These are phyloP conservation scores for Telopea speciosissima DNA, from an alignment of 177 flowering plant genomes.

Conservation along the genomic window DNA sequence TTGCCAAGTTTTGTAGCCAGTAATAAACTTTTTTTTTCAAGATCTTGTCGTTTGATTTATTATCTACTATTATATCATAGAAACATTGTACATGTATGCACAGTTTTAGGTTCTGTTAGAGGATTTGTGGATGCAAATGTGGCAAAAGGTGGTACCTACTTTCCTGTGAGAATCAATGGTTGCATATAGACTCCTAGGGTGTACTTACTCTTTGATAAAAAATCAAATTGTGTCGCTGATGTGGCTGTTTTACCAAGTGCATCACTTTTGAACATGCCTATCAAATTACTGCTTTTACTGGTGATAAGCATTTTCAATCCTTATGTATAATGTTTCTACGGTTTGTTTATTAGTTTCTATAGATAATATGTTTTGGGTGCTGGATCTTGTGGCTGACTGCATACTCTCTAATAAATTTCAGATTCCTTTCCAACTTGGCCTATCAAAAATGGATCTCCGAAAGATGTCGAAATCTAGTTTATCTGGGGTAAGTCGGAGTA, in stretches of 20 bases:
- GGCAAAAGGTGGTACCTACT: background rate
- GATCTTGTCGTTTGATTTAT: background rate
- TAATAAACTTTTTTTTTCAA: background rate
- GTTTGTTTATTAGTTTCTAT: background rate
- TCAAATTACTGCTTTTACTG: background rate
- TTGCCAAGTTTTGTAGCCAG: too few relatives aligned
- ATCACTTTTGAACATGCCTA: background rate
- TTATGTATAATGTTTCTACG: background rate
- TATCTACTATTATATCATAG: background rate
- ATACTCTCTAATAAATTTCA: conserved; percentile 24
- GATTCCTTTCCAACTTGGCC: conserved; percentile 93
- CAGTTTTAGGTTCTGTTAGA: background rate
- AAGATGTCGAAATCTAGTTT: conserved; percentile 84
- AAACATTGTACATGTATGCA: background rate
- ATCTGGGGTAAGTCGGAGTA: conserved; percentile 61
- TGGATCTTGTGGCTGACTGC: conserved; percentile 3
- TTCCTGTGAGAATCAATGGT: background rate
- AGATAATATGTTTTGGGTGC: background rate
- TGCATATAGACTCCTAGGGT: background rate
- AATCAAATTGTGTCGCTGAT: background rate
- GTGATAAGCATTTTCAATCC: background rate
- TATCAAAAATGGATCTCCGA: conserved; percentile 83
- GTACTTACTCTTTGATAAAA: background rate
- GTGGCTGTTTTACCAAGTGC: background rate
- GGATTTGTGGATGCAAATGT: background rate